Base-by-base conservation (phyloP, 352 stramenopile genomes). In the Phytophthora sojae region DNA sequence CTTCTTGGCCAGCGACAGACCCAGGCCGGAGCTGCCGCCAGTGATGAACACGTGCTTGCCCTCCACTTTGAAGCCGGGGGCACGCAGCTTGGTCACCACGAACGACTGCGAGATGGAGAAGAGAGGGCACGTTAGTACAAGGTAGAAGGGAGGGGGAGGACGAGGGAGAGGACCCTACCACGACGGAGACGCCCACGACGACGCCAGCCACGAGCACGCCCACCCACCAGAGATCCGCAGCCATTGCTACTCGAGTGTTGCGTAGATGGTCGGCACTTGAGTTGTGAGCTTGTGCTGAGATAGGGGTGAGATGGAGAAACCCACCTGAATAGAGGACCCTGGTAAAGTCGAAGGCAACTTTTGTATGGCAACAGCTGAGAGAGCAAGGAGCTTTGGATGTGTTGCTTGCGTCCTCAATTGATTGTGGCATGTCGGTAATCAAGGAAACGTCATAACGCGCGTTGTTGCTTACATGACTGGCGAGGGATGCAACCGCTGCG, bases 21-120 rank as follows among this genome's bases (percentile, higher is more conserved):
- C 88, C 26, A 96, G 81, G 6, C 88, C 88, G 4, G 81, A 84
- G 67, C 77, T 91, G 44, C 86, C 88, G 32, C 88, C 84, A 47
- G 86, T 91, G 64, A 94, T 89, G 61, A 94, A 93, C 54, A 93
- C 85, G 79, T 96, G 89, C 64, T 94, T 92, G 71, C 79, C 87
- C 11, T 89, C 76, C 51, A 96, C 87, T 51, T 91, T 67, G 44
- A 94, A 94, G 53, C 84, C 85, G 17, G 89, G 85, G 17, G 81
- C 79, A 3, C 73, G 71, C 29, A 93, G 21, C 68, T 93, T 94
- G 23, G 76, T 92, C 61, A 76, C 72, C 35, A 92, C 63, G 35
- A 83, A 85, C 29, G 86, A 92, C 86, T 94, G 64, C 14, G 68
- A 14, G 19, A 45, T 4, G 42, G 26, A 25, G 8, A 19, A 21